Evolutionary conservation across 805 yeast genomes (phyloP), one percentile per base, ranked within the genome.

Genomic region (Wickerhamiella bombiphila): DNA sequence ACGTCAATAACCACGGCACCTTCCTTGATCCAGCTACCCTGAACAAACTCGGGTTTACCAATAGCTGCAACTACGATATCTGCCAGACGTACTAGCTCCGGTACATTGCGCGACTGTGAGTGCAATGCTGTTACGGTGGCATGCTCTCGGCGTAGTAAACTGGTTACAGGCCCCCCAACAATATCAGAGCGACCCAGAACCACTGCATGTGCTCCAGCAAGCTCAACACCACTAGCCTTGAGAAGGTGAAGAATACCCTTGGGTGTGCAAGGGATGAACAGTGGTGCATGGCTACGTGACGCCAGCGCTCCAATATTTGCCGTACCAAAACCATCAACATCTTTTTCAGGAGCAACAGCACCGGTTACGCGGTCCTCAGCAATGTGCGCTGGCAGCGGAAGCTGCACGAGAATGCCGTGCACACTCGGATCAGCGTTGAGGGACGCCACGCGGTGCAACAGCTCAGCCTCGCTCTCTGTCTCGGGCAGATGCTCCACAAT

Each of bases 111-210:
- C 17, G 94, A 72, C 54, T 70, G 68, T 13, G 94, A 76, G 54
- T 86, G 97, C 45, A 85, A 68, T 41, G 76, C 72, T 3, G 95
- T 83, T 29, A 88, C 97, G 2, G 97, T 88, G 33, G 70, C 70
- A 54, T 86, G 83, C 41, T 69, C 71, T 42, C 78, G 73, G 50
- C 78, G 76, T 53, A 88, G 69, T 57, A 88, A 64, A 44, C 80
- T 74, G 4, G 95, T 80, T 11, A 86, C 85, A 29, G 98, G 98
- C 35, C 80, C 74, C 40, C 98, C 98, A 28, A 88, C 98, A 50
- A 88, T 88, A 56, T 91, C 96, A 16, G 94, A 80, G 56, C 97
- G 73, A 38, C 98, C 97, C 42, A 91, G 65, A 17, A 88, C 97
- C 41, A 86, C 94, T 15, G 93, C 94, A 44, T 69, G 69, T 50